Evolutionary conservation across 805 yeast genomes (phyloP).

Genomic region (Lipomyces spencermartinsiae): DNA sequence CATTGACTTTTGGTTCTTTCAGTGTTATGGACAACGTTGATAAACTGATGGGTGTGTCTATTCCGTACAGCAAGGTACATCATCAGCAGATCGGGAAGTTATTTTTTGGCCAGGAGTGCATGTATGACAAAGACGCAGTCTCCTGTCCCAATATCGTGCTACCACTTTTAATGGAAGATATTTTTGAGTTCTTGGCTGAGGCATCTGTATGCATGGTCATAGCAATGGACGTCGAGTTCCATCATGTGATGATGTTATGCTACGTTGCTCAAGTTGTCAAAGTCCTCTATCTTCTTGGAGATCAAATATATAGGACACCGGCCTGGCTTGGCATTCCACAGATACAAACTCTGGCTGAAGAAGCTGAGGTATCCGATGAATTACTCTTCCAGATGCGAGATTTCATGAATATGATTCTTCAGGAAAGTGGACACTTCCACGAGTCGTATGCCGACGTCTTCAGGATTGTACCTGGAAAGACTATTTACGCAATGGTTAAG

Average conservation of each 20-base stretch:
- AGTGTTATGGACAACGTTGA: constrained; percentile 21
- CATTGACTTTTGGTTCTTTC: constrained; percentile 41
- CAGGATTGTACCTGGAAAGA: constrained; percentile 12
- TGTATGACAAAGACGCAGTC: constrained; percentile 37
- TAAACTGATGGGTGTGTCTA: constrained; percentile 4
- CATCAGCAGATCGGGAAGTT: constrained; percentile 34
- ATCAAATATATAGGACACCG: constrained; percentile 12
- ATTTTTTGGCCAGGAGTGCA: constrained; percentile 37
- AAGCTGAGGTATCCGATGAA: neutral
- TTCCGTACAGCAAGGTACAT: neutral
- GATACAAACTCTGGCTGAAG: constrained; percentile 10
- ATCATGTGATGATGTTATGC: constrained; percentile 57
- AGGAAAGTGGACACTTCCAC: neutral
- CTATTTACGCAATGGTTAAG: constrained; percentile 25
- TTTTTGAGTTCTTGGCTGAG: constrained; percentile 47
- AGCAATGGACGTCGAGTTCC: constrained; percentile 53
- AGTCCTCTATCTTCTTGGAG: constrained; percentile 43
- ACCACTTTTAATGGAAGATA: constrained; percentile 42
- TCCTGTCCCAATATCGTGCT: constrained; percentile 30
- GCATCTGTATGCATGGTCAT: constrained; percentile 53
- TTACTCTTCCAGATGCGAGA: constrained; percentile 8
- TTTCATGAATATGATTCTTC: constrained; percentile 16
- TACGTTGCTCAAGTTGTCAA: constrained; percentile 63
- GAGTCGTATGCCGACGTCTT: neutral
- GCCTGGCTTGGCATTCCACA: constrained; percentile 19